These are phyloP conservation scores for Prunus davidiana DNA, from an alignment of 306 rosid species.

Conservation along the genomic window DNA sequence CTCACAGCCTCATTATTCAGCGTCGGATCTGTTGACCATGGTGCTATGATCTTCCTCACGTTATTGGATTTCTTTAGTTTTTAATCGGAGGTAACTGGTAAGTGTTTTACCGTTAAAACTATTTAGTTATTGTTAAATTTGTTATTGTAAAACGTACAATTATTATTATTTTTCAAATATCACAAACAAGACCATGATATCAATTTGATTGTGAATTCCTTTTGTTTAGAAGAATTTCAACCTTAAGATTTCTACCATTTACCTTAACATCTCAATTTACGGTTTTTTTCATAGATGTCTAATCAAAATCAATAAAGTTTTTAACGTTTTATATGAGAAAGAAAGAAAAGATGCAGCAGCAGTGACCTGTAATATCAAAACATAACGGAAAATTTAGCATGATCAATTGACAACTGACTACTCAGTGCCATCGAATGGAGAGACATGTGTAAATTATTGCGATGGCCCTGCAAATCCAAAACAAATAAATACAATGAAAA, in stretches of 20 bases:
- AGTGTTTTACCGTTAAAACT: no score
- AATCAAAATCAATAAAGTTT: no score
- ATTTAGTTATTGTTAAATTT: no score
- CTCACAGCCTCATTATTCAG: not conserved
- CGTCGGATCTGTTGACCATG: not conserved
- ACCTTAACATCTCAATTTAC: no score
- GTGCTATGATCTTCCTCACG: not conserved
- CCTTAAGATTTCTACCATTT: no score
- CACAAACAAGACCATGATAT: no score
- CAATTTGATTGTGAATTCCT: not conserved
- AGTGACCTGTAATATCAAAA: not conserved
- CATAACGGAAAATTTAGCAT: not conserved
- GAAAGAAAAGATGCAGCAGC: not conserved
- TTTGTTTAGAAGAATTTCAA: not conserved
- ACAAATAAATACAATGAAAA: not conserved
- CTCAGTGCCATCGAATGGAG: slow-evolving; percentile 2
- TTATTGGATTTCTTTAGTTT: no score
- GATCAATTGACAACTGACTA: slow-evolving; percentile 15
- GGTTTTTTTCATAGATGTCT: no score
- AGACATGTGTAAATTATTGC: not conserved
- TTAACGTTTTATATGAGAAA: not conserved
- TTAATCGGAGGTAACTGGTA: no score
- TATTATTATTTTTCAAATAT: no score
- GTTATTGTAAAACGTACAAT: not conserved
- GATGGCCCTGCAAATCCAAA: not conserved